Percentiles rank a stretch among this genome's conserved stretches.
Evolutionary conservation across 225 moss, liverwort and hornwort genomes (phyloP).

Genomic region (Pseudoscleropodium purum): DNA sequence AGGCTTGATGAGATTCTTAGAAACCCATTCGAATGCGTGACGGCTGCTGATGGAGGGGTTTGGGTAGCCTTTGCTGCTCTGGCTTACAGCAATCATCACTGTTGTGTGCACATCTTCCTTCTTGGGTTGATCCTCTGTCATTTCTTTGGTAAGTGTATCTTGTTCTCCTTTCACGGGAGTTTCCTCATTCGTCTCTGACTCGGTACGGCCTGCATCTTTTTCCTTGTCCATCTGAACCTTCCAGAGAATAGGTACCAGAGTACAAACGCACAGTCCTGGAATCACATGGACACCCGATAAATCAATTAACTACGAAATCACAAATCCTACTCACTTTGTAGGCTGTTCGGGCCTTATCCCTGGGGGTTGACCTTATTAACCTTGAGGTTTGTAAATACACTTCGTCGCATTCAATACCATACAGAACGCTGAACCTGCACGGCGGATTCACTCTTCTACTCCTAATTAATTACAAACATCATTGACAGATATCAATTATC

Average conservation of each 20-base stretch:
- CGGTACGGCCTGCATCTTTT: not conserved
- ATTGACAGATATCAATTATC: not conserved
- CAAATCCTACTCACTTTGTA: not conserved
- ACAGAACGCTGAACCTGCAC: not conserved
- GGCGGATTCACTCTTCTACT: not conserved
- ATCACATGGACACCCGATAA: not conserved
- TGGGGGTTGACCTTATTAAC: not conserved
- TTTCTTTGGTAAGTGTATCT: not conserved
- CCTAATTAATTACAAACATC: not conserved
- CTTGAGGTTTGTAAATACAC: not conserved
- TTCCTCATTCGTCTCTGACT: not conserved
- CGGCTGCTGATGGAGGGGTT: constrained; percentile 76
- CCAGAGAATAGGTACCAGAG: not conserved
- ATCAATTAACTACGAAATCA: not conserved
- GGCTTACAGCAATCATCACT: constrained; percentile 63
- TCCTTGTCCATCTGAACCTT: constrained; percentile 15
- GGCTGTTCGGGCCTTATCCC: not conserved
- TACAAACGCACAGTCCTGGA: not conserved
- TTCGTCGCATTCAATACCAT: not conserved
- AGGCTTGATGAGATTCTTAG: constrained; percentile 62
- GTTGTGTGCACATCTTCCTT: constrained; percentile 10
- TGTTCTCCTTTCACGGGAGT: not conserved
- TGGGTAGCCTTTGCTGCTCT: constrained; percentile 75
- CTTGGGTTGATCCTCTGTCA: not conserved
- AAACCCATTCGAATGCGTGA: constrained; percentile 70